Conservation (phyloP, 2,329 filamentous ascomycete genomes). For the Trichoderma koningii region DNA sequence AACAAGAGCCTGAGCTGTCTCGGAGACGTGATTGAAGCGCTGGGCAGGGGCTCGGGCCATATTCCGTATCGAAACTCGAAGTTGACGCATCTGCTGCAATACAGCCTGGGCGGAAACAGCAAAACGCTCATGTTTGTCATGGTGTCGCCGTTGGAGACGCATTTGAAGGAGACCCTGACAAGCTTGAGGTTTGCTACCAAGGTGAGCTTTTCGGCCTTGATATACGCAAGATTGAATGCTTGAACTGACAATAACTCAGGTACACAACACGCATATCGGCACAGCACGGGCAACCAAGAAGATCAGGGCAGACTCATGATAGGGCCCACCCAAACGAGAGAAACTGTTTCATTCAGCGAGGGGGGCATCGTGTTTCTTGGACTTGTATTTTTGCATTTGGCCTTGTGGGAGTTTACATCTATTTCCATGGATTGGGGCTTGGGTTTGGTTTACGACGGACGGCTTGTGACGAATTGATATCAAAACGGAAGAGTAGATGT, state of each 20-base stretch:
- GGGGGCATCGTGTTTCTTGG: neutral
- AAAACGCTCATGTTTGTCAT: constrained; percentile 99
- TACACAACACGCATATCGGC: constrained; percentile 89
- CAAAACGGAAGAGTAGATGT: constrained; percentile 16
- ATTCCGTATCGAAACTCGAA: constrained; percentile 96
- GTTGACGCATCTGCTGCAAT: constrained; percentile 92
- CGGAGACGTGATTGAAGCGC: constrained; percentile 89
- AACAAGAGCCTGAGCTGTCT: constrained; percentile 92
- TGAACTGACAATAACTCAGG: constrained; percentile 46
- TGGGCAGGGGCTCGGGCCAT: constrained; percentile 82
- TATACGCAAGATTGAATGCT: too few relatives aligned
- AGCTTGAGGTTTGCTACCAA: constrained; percentile 96
- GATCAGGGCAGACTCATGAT: constrained; percentile 46
- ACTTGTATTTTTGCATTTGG: constrained; percentile 3
- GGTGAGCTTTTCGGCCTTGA: constrained; percentile 49
- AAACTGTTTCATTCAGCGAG: constrained; percentile 9
- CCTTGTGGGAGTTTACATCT: constrained; percentile 23
- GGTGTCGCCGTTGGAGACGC: constrained; percentile 88
- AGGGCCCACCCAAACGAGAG: neutral
- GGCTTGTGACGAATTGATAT: constrained; percentile 21
- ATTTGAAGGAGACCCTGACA: constrained; percentile 89
- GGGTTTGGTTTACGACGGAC: constrained; percentile 18
- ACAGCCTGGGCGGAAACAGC: constrained; percentile 89
- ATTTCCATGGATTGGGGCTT: constrained; percentile 23
- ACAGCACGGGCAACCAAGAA: constrained; percentile 78